Evolutionary conservation across 805 yeast genomes (phyloP).

Genomic region (Barnettozyma vustinii): DNA sequence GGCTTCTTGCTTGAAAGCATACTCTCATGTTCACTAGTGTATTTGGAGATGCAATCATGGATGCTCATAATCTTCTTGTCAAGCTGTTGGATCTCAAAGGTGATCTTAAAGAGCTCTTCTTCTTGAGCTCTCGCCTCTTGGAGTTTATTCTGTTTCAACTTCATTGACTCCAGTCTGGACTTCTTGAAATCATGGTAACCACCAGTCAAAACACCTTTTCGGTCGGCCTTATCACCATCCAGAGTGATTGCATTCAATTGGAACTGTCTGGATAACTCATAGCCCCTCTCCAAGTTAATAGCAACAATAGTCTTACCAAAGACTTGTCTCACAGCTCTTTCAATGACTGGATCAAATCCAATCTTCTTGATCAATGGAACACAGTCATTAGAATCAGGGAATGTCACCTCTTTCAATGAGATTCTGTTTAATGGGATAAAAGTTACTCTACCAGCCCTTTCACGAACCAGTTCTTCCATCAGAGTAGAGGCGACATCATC

Average conservation of each 20-base stretch:
- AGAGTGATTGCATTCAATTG: constrained; percentile 76
- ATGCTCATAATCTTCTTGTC: constrained; percentile 49
- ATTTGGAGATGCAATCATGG: constrained; percentile 38
- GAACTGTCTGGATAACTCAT: constrained; percentile 55
- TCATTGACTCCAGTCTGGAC: constrained; percentile 68
- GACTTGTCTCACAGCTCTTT: constrained; percentile 67
- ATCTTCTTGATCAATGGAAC: constrained; percentile 78
- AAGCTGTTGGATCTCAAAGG: constrained; percentile 32
- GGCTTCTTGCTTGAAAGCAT: constrained; percentile 39
- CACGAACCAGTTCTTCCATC: constrained; percentile 69
- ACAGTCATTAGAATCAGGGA: constrained; percentile 58
- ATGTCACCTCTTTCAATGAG: constrained; percentile 33
- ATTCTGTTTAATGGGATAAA: constrained; percentile 85
- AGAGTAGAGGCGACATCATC: constrained; percentile 77
- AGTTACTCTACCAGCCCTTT: constrained; percentile 78
- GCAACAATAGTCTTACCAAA: constrained; percentile 82
- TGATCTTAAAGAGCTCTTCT: constrained; percentile 34
- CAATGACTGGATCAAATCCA: constrained; percentile 50
- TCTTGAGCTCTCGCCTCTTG: constrained; percentile 39
- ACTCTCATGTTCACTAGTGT: constrained; percentile 36
- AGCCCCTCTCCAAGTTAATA: constrained; percentile 59
- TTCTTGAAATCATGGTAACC: constrained; percentile 71
- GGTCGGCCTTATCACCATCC: constrained; percentile 88
- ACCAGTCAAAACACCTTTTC: constrained; percentile 80
- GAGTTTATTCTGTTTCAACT: constrained; percentile 47